Conservation (phyloP, 192 early-diverging fungal genomes). For the Diversispora epigaea region DNA sequence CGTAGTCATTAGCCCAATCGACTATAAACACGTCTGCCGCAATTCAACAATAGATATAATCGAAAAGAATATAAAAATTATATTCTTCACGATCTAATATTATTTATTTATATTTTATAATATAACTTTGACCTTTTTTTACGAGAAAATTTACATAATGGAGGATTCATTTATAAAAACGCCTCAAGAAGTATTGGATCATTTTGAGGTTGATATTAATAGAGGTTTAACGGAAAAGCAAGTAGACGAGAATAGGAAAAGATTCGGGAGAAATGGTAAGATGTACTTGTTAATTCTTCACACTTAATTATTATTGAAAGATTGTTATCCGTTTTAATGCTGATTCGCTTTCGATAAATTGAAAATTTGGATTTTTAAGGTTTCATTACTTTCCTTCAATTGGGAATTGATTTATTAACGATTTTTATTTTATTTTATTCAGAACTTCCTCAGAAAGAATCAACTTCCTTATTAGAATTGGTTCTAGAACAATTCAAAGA, state of each 20-base stretch:
- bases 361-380: no score
- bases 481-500: slow-evolving; percentile 98
- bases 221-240: slow-evolving; percentile 69
- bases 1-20: no score
- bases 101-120: no score
- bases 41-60: no score
- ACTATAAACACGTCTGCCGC: no score
- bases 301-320: background rate
- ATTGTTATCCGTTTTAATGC: slow-evolving; percentile 1
- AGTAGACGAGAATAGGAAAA: slow-evolving; percentile 55
- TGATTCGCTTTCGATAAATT: no score
- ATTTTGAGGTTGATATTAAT: slow-evolving; percentile 63
- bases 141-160: slow-evolving; percentile 44
- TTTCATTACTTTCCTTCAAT: no score
- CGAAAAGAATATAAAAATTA: no score
- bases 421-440: background rate
- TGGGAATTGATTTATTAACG: background rate
- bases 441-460: slow-evolving; percentile 87
- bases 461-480: slow-evolving; percentile 89
- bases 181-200: slow-evolving; percentile 63
- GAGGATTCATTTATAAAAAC: slow-evolving; percentile 63
- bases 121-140: no score
- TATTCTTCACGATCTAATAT: no score
- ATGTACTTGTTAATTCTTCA: background rate
- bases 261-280: slow-evolving; percentile 80